Evolutionary conservation across 805 yeast genomes (phyloP).

Genomic region (Candida taoyuanica): DNA sequence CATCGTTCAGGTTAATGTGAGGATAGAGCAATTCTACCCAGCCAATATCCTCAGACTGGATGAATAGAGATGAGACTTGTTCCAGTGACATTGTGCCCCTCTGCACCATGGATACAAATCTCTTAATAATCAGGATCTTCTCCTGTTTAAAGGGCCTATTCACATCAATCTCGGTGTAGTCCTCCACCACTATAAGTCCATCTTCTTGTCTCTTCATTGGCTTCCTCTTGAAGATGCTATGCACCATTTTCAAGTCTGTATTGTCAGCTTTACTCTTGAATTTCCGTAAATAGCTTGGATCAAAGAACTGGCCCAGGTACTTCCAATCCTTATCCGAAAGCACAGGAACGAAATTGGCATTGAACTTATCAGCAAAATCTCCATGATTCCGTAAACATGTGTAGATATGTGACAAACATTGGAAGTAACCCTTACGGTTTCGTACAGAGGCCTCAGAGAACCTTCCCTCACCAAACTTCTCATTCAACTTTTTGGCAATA

Average conservation of each 20-base stretch:
- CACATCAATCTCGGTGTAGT: not conserved
- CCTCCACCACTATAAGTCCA: not conserved
- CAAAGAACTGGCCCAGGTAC: constrained; percentile 8
- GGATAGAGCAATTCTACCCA: constrained; percentile 8
- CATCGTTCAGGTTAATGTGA: not conserved
- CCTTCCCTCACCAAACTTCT: constrained; percentile 3
- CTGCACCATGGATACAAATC: constrained; percentile 9
- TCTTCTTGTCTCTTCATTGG: constrained; percentile 9
- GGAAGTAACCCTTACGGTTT: constrained; percentile 17
- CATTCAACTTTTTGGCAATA: constrained; percentile 11
- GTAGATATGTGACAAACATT: constrained; percentile 14
- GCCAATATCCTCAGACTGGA: constrained; percentile 5
- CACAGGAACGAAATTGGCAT: constrained; percentile 6
- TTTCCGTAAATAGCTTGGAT: constrained; percentile 16
- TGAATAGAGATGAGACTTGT: constrained; percentile 9
- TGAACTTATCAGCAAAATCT: constrained; percentile 3
- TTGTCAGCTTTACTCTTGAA: constrained; percentile 14
- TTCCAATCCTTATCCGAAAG: constrained; percentile 12
- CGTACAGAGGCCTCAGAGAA: constrained; percentile 18
- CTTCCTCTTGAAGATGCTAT: constrained; percentile 14
- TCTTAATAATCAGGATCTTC: constrained; percentile 1
- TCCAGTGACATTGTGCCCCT: constrained; percentile 5
- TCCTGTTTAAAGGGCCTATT: constrained; percentile 1
- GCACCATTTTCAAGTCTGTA: constrained; percentile 12
- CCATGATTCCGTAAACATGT: constrained; percentile 8